Percentiles rank a stretch among this genome's conserved stretches.
Evolutionary conservation across 208 protist genomes (phyloP).

Genomic region (Leishmania lainsoni): DNA sequence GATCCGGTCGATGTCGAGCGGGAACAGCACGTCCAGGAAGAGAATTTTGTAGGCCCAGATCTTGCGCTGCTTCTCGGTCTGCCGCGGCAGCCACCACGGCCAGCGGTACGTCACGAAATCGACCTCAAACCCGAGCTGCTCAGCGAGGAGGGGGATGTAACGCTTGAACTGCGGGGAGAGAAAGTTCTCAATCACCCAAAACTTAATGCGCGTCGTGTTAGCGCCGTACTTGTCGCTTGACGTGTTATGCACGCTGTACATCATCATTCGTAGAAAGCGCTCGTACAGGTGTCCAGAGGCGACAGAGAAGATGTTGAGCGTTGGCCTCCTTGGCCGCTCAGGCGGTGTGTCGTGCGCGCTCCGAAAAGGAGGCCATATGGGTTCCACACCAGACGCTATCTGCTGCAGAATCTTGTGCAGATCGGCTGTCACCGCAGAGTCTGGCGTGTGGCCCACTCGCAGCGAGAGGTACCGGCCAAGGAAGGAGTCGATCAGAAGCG

Average conservation of each 20-base stretch:
- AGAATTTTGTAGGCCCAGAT: slow-evolving; percentile 99
- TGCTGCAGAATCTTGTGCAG: slow-evolving; percentile 20
- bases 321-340: slow-evolving; percentile 56
- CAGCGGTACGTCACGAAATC: slow-evolving; percentile 98
- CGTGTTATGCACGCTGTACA: slow-evolving; percentile 95
- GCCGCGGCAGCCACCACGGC: slow-evolving; percentile 96
- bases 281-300: slow-evolving; percentile 99
- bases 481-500: slow-evolving; percentile 66
- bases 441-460: slow-evolving; percentile 5
- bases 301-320: slow-evolving; percentile 98
- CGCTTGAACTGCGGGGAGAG: slow-evolving; percentile 97
- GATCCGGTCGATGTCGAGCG: slow-evolving; percentile 94
- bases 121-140: slow-evolving; percentile 94
- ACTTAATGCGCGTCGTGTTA: slow-evolving; percentile 95
- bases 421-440: not conserved
- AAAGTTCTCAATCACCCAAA: slow-evolving; percentile 99
- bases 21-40: slow-evolving; percentile 99
- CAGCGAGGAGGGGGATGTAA: slow-evolving; percentile 88
- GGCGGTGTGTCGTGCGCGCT: not conserved
- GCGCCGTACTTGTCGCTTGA: slow-evolving; percentile 76
- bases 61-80: slow-evolving; percentile 97
- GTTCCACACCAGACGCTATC: slow-evolving; percentile 23
- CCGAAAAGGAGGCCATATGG: slow-evolving; percentile 37
- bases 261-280: slow-evolving; percentile 99
- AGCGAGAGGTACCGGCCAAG: slow-evolving; percentile 42